A percentile compares a stretch with the other conserved stretches of the same genome.
phyloP scores from a whole-genome alignment of 1,139 yeast species.

The Yamadazyma kanchanaburiensis region DNA sequence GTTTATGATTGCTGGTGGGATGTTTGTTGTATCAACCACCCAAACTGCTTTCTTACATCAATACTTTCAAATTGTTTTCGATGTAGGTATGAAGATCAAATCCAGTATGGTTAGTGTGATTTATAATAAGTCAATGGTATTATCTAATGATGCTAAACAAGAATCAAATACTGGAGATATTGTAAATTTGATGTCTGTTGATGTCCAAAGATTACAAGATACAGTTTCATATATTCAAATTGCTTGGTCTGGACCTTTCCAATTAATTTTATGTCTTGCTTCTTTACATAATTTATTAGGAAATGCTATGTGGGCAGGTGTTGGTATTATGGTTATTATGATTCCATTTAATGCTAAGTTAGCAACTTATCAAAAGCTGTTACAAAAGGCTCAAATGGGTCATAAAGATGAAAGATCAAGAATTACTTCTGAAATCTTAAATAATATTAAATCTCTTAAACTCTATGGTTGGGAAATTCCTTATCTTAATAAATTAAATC shows the following conservation, averaged over 20 bases:
- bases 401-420: constrained; percentile 49
- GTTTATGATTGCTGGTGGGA: constrained; percentile 72
- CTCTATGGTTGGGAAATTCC: constrained; percentile 95
- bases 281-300: constrained; percentile 79
- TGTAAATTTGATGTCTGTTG: constrained; percentile 95
- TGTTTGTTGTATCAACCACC: constrained; percentile 78
- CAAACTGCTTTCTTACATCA: constrained; percentile 91
- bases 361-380: constrained; percentile 67
- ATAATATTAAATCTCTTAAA: constrained; percentile 88
- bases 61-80: constrained; percentile 86
- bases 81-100: constrained; percentile 85
- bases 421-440: constrained; percentile 78
- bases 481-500: constrained; percentile 64
- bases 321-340: constrained; percentile 74
- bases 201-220: constrained; percentile 91
- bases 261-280: constrained; percentile 72
- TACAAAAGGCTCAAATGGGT: constrained; percentile 61
- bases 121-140: constrained; percentile 73
- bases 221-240: constrained; percentile 82
- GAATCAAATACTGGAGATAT: constrained; percentile 92
- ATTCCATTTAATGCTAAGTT: constrained; percentile 79
- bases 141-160: constrained; percentile 82
- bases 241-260: constrained; percentile 97
- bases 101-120: constrained; percentile 76
- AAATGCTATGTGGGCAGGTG: constrained; percentile 97